These are phyloP conservation scores for Daldinia bambusicola DNA, from an alignment of 495 filamentous ascomycete genomes.

Conservation along the genomic window DNA sequence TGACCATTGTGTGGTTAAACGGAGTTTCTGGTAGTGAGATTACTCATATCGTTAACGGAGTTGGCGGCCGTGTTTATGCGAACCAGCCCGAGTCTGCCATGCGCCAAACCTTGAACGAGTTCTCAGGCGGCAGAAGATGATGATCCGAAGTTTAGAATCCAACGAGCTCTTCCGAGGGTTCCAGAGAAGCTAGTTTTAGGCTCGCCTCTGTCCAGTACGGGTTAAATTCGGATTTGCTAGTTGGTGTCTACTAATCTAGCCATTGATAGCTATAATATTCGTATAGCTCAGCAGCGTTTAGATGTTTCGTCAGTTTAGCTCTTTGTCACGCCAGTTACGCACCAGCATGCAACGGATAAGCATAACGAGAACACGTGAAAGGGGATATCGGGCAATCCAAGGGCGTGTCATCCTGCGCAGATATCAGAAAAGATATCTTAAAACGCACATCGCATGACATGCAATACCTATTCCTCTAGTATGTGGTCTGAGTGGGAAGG, in stretches of 20 bases:
- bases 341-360: neutral
- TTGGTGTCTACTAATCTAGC: neutral
- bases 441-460: conserved; percentile 4
- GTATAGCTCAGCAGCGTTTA: neutral
- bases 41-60: conserved; percentile 44
- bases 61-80: conserved; percentile 42
- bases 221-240: neutral
- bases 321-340: conserved; percentile 4
- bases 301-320: conserved; percentile 1
- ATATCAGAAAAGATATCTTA: conserved; percentile 5
- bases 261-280: neutral
- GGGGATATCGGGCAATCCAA: conserved; percentile 7
- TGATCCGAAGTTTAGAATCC: neutral
- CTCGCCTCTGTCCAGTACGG: neutral
- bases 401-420: neutral
- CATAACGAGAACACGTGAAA: neutral
- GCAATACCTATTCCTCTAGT: neutral
- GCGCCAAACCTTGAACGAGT: conserved; percentile 48
- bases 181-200: neutral
- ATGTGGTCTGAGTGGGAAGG: conserved; percentile 3
- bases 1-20: conserved; percentile 47
- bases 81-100: conserved; percentile 44
- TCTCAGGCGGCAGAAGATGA: conserved; percentile 5
- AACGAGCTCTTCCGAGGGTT: neutral
- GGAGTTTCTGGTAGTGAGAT: conserved; percentile 45